Evolutionary conservation across 352 stramenopile species (phyloP).

Genomic region (Globisporangium uncinulatum): DNA sequence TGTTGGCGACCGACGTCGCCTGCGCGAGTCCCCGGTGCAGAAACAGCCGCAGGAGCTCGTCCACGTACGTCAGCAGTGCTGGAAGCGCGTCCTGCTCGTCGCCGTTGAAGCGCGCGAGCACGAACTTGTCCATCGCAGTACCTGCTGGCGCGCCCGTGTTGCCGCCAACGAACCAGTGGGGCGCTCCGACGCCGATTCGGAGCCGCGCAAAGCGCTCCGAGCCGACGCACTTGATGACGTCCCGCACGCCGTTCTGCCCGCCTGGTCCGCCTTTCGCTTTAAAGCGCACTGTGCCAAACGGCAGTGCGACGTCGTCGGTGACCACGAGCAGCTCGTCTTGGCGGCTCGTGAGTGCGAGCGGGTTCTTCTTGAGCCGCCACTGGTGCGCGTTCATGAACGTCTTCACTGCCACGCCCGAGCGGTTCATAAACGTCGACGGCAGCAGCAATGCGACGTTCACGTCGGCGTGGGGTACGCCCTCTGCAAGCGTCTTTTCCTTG

Average conservation of each 20-base stretch:
- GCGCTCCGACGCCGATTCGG: slow-evolving; percentile 73
- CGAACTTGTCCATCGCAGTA: slow-evolving; percentile 82
- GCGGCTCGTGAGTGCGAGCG: slow-evolving; percentile 56
- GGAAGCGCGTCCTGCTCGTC: slow-evolving; percentile 75
- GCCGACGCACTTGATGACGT: slow-evolving; percentile 82
- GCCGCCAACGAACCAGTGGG: slow-evolving; percentile 68
- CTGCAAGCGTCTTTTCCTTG: slow-evolving; percentile 65
- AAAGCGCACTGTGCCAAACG: slow-evolving; percentile 79
- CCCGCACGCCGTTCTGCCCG: slow-evolving; percentile 76
- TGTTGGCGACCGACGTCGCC: slow-evolving; percentile 69
- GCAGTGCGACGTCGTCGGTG: slow-evolving; percentile 73
- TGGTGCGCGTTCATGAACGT: slow-evolving; percentile 76
- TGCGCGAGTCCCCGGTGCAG: slow-evolving; percentile 73
- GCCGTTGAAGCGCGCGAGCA: slow-evolving; percentile 68
- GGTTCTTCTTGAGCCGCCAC: slow-evolving; percentile 84
- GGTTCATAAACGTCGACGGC: slow-evolving; percentile 85
- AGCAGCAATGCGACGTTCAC: slow-evolving; percentile 77
- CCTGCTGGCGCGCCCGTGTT: slow-evolving; percentile 61
- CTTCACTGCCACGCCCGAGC: slow-evolving; percentile 65
- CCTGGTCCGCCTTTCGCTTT: slow-evolving; percentile 71
- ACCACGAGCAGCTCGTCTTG: slow-evolving; percentile 84
- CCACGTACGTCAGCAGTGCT: slow-evolving; percentile 54
- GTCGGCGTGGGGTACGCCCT: slow-evolving; percentile 63
- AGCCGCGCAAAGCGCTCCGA: slow-evolving; percentile 80
- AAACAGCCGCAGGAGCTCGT: slow-evolving; percentile 76